Base-by-base conservation (phyloP, 768 basidiomycete genomes). In the Trametes punicea region DNA sequence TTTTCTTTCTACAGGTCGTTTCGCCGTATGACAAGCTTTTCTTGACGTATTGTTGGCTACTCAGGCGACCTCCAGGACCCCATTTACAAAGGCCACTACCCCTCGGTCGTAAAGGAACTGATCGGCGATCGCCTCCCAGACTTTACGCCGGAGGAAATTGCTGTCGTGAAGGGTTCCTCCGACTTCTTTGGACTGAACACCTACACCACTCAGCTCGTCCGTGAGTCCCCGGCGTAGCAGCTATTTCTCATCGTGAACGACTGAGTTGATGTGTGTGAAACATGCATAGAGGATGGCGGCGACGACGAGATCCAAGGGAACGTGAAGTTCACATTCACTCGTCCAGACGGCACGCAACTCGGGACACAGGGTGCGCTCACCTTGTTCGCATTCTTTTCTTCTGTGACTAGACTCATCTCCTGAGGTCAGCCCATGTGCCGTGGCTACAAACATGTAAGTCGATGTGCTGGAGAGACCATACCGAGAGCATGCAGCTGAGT, bases 131-230 rank as follows among this genome's bases (percentile, higher is more conserved):
- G 82, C n/a, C 77, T 86, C 41, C 81, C 82, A 0, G 74, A 75
- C 39, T 83, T 81, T 63, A 81, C 83, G 1, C 64, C 73, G 6
- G 83, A 81, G 29, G 84, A 88, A 61, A 64, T 78, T 57, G 72
- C 71, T 0, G 63, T 87, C 30, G 82, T 87, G 34, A 79, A 81
- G 50, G 81, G 80, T 41, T 86, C 83, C 2, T 83, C 84, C 2
- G 85, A 85, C 65, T 87, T 86, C 68, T 86, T 85, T 64, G 85
- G 84, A 29, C 81, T 86, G 79, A 87, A 86, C 68, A 84, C 85
- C 0, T 87, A 87, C 65, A 84, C 84, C 4, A 86, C 83, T 10
- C 81, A 84, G 61, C 74, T 87, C 44, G 78, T 77, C 67, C 74
- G 83, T 83, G 41, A 62, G 81, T 63, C 10, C 69, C 42, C 15